phyloP scores from a whole-genome alignment of 139 green algal species.

The Astrephomene gubernaculifera region DNA sequence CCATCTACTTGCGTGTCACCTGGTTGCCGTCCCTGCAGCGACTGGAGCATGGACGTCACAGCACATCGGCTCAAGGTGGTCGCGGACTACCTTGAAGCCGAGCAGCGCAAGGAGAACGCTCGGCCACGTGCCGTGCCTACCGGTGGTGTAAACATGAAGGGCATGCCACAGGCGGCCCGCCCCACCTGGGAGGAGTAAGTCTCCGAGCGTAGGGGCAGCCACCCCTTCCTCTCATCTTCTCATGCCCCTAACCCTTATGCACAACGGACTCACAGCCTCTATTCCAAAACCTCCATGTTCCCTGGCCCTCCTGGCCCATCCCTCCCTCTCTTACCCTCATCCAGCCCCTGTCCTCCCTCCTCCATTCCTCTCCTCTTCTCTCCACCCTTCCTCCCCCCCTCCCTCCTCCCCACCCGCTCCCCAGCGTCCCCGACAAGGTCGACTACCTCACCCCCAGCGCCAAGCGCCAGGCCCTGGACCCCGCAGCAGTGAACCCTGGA shows the following conservation, averaged over 20 bases:
- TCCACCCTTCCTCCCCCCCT: neutral
- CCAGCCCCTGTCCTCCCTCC: too few species aligned
- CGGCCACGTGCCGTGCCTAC: neutral
- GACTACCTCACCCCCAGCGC: slow-evolving; percentile 33
- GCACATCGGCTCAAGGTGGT: neutral
- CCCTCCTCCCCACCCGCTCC: neutral
- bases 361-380: neutral
- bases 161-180: neutral
- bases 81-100: slow-evolving; percentile 11
- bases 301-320: too few species aligned
- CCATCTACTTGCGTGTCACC: too few species aligned
- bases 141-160: neutral
- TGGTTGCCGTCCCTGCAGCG: neutral
- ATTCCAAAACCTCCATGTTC: too few species aligned
- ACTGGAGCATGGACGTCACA: slow-evolving; percentile 31
- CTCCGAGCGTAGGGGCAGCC: too few species aligned
- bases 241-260: neutral
- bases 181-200: slow-evolving; percentile 43
- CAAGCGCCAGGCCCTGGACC: slow-evolving; percentile 48
- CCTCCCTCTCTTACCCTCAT: too few species aligned
- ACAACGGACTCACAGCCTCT: neutral
- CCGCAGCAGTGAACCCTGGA: neutral
- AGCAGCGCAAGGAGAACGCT: slow-evolving; percentile 38
- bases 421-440: slow-evolving; percentile 35
- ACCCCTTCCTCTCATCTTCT: neutral